Evolutionary conservation across 148 eudicot species (phyloP).

Genomic region (Silene uniflora): DNA sequence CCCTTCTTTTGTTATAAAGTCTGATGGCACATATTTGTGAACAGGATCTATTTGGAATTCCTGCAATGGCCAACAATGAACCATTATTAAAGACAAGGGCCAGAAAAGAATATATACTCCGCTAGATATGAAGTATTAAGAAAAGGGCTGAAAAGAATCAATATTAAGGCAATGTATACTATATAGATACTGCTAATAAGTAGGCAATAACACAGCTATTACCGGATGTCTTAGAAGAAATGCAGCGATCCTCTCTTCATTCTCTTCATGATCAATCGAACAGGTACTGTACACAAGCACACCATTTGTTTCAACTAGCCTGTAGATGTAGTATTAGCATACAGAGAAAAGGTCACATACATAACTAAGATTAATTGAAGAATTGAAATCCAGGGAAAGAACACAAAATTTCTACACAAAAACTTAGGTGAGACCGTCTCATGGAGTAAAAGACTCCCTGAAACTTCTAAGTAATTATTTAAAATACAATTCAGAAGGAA

Average conservation of each 20-base stretch:
- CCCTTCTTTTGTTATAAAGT: constrained; percentile 60
- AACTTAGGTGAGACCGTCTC: background rate
- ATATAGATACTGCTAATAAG: background rate
- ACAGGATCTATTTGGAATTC: constrained; percentile 71
- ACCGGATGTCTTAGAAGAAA: constrained; percentile 82
- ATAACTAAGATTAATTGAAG: background rate
- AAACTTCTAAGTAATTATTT: too few species aligned
- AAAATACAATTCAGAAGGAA: constrained; percentile 12
- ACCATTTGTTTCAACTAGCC: constrained; percentile 84
- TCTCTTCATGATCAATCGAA: constrained; percentile 90
- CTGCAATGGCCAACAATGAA: constrained; percentile 34
- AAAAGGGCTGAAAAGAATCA: background rate
- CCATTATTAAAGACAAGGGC: background rate
- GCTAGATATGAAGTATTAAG: background rate
- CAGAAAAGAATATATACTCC: background rate
- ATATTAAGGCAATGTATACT: constrained; percentile 1
- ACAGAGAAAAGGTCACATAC: background rate
- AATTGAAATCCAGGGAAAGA: background rate
- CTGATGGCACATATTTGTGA: constrained; percentile 46
- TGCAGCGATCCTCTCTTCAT: constrained; percentile 80
- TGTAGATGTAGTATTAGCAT: constrained; percentile 21
- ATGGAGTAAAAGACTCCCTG: too few species aligned
- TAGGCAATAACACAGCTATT: constrained; percentile 8
- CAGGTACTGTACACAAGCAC: constrained; percentile 90
- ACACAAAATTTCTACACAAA: background rate